Evolutionary conservation across 1,284 basidiomycete genomes (phyloP).

Genomic region (Pyrrhoderma noxium): DNA sequence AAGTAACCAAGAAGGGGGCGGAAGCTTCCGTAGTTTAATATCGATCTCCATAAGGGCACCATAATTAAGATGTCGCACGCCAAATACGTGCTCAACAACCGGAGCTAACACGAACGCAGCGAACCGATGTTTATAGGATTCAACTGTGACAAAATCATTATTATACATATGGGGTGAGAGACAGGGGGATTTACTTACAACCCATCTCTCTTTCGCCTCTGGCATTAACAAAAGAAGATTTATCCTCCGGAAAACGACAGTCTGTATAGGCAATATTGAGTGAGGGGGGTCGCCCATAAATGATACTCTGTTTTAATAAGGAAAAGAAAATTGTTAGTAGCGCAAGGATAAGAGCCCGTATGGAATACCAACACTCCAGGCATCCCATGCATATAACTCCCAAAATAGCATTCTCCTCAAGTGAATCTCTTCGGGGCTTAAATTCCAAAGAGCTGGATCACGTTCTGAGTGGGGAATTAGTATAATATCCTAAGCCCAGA

Average conservation of each 20-base stretch:
- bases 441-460: constrained; percentile 44
- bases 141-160: constrained; percentile 27
- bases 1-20: constrained; percentile 35
- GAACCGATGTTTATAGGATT: constrained; percentile 43
- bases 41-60: constrained; percentile 37
- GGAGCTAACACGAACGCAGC: constrained; percentile 38
- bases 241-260: constrained; percentile 44
- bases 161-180: constrained; percentile 1
- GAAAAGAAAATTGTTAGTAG: not conserved
- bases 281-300: constrained; percentile 41
- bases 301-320: constrained; percentile 33
- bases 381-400: constrained; percentile 46
- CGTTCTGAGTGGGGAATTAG: constrained; percentile 33
- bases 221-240: constrained; percentile 26
- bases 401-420: constrained; percentile 44
- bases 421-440: constrained; percentile 41
- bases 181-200: constrained; percentile 33
- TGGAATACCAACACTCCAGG: constrained; percentile 36
- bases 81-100: constrained; percentile 37
- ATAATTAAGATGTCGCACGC: constrained; percentile 32
- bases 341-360: not conserved
- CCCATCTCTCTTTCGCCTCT: constrained; percentile 33
- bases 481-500: not conserved
- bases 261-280: constrained; percentile 40
- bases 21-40: constrained; percentile 39